Evolutionary conservation across 768 basidiomycete genomes (phyloP).

Genomic region (Lentinus brumalis): DNA sequence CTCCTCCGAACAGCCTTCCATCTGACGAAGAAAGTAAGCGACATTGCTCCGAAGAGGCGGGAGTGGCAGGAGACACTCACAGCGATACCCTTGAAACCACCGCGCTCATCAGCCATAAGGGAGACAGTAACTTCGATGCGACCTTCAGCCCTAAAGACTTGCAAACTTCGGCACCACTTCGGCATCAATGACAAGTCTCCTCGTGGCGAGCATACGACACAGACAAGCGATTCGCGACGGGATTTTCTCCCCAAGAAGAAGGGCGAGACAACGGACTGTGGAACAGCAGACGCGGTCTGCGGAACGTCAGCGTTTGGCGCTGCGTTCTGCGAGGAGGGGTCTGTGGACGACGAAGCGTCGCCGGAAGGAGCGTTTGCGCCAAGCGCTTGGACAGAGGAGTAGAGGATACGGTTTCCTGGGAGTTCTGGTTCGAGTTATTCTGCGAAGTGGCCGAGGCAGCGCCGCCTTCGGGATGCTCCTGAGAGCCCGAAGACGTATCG

Average conservation of each 20-base stretch:
- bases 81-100: slow-evolving; percentile 70
- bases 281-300: slow-evolving; percentile 27
- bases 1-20: slow-evolving; percentile 72
- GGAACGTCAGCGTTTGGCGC: slow-evolving; percentile 47
- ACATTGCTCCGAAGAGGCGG: neutral
- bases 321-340: slow-evolving; percentile 44
- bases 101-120: slow-evolving; percentile 55
- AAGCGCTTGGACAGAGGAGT: slow-evolving; percentile 26
- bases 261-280: slow-evolving; percentile 34
- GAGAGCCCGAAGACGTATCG: slow-evolving; percentile 16
- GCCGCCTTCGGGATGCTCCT: slow-evolving; percentile 13
- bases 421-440: slow-evolving; percentile 9
- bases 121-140: slow-evolving; percentile 81
- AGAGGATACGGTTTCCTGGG: slow-evolving; percentile 24
- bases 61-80: slow-evolving; percentile 44
- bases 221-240: slow-evolving; percentile 85
- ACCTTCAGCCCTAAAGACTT: slow-evolving; percentile 79
- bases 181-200: slow-evolving; percentile 87
- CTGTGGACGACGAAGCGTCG: slow-evolving; percentile 41
- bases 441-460: slow-evolving; percentile 2
- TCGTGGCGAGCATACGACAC: slow-evolving; percentile 90
- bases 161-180: slow-evolving; percentile 84
- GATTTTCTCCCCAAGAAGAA: slow-evolving; percentile 39
- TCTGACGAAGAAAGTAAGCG: slow-evolving; percentile 41
- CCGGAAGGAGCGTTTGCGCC: slow-evolving; percentile 37